Evolutionary conservation across 257 asterid species (phyloP).

Genomic region (Primulina tabacum): DNA sequence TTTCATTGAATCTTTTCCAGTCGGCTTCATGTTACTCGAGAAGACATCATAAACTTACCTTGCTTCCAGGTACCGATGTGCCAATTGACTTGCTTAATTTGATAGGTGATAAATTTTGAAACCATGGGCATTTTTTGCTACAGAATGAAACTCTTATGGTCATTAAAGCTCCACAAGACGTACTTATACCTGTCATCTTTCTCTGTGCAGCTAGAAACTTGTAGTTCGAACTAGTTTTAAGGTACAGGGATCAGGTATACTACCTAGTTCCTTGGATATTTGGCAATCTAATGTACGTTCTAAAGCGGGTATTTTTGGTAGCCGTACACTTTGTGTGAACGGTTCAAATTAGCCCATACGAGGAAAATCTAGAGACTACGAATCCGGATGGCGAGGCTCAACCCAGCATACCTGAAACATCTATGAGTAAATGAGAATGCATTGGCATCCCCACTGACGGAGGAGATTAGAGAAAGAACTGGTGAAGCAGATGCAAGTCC

Average conservation of each 20-base stretch:
- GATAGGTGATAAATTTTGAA: conserved; percentile 16
- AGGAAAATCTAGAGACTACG: conserved; percentile 70
- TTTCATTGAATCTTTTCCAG: conserved; percentile 34
- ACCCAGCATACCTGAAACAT: conserved; percentile 16
- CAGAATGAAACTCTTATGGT: conserved; percentile 94
- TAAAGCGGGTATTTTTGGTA: too few relatives aligned
- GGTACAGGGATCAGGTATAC: too few relatives aligned
- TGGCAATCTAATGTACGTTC: too few relatives aligned
- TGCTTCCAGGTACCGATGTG: conserved; percentile 69
- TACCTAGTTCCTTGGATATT: too few relatives aligned
- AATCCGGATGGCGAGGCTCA: conserved; percentile 44
- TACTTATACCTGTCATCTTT: conserved; percentile 91
- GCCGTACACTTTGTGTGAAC: too few relatives aligned
- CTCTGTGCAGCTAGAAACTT: conserved; percentile 45
- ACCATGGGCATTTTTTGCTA: conserved; percentile 13
- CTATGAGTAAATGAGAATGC: conserved; percentile 45
- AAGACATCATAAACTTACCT: conserved; percentile 76
- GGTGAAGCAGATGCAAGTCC: conserved; percentile 52
- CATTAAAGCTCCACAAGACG: conserved; percentile 95
- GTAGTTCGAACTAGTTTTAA: too few relatives aligned
- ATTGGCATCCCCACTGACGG: conserved; percentile 31
- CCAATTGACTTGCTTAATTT: conserved; percentile 6
- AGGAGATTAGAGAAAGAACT: conserved; percentile 42
- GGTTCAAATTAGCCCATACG: too few relatives aligned
- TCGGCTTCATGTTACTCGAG: conserved; percentile 89